phyloP scores from a whole-genome alignment of 2,329 filamentous ascomycete species.

The Coniella lustricola region DNA sequence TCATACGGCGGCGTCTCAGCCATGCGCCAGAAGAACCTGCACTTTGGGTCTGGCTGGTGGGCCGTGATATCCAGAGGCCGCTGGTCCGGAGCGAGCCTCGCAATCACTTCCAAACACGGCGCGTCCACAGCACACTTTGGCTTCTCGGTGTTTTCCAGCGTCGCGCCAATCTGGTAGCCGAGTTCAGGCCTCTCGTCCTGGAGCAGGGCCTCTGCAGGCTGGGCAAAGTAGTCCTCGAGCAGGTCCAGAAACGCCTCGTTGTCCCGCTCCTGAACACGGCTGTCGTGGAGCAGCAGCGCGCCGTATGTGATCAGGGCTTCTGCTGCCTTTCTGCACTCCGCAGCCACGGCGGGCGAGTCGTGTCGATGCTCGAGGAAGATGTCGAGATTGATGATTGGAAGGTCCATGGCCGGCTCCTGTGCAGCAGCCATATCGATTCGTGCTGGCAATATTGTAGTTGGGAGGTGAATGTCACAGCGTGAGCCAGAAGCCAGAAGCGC shows the following conservation, averaged over 20 bases:
- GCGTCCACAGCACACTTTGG: conserved; percentile 57
- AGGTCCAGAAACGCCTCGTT: conserved; percentile 53
- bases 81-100: conserved; percentile 46
- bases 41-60: conserved; percentile 54
- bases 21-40: conserved; percentile 58
- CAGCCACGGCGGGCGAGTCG: conserved; percentile 36
- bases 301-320: conserved; percentile 53
- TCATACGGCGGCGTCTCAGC: conserved; percentile 44
- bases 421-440: conserved; percentile 17
- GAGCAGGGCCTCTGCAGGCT: conserved; percentile 39
- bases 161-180: conserved; percentile 55
- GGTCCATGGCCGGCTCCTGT: conserved; percentile 40
- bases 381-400: conserved; percentile 54
- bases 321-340: conserved; percentile 48
- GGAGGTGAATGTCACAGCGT: not conserved
- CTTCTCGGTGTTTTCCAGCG: conserved; percentile 56
- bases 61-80: conserved; percentile 50
- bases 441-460: too few species aligned
- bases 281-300: conserved; percentile 53
- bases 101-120: conserved; percentile 51
- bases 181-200: conserved; percentile 51
- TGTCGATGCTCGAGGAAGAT: conserved; percentile 40
- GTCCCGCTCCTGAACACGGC: conserved; percentile 47
- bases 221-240: conserved; percentile 59
- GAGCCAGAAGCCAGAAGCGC: too few species aligned